A percentile compares a stretch with the other conserved stretches of the same genome.
These are phyloP conservation scores for Mycosphaerella arachidis DNA, from an alignment of 2,329 filamentous ascomycete species.

Conservation along the genomic window DNA sequence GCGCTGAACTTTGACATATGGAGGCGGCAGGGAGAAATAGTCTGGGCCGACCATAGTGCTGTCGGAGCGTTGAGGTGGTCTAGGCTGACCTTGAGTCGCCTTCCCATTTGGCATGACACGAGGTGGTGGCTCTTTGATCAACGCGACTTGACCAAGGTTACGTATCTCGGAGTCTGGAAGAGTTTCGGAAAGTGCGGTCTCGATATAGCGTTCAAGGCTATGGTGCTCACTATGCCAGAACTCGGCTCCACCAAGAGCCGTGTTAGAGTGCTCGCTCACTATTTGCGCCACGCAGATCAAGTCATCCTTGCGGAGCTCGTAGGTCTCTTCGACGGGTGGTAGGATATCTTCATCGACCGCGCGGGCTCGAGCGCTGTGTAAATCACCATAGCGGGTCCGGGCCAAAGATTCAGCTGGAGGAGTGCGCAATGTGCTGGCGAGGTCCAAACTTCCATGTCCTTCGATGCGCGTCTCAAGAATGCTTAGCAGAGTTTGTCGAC, in stretches of 20 bases:
- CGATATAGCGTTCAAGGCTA: background rate
- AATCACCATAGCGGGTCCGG: background rate
- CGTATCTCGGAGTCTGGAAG: slow-evolving; percentile 15
- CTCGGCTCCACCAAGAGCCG: slow-evolving; percentile 3
- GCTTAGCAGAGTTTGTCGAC: background rate
- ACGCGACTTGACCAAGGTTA: slow-evolving; percentile 27
- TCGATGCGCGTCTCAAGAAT: background rate
- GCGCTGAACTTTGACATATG: slow-evolving; percentile 68
- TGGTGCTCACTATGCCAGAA: background rate
- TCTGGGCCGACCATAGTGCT: slow-evolving; percentile 30
- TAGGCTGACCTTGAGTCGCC: slow-evolving; percentile 27
- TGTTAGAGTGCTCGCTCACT: slow-evolving; percentile 30
- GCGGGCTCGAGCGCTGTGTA: background rate
- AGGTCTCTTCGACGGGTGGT: slow-evolving; percentile 12
- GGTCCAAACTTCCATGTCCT: background rate
- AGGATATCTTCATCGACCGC: background rate
- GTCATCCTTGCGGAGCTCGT: slow-evolving; percentile 27
- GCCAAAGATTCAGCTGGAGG: background rate
- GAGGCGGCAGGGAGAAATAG: slow-evolving; percentile 60
- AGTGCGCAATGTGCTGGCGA: background rate
- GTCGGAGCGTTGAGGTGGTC: slow-evolving; percentile 26
- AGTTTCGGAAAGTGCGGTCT: background rate
- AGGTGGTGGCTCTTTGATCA: slow-evolving; percentile 23
- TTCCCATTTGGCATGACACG: slow-evolving; percentile 16
- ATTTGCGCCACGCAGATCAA: slow-evolving; percentile 33